Evolutionary conservation across 2,329 filamentous ascomycete genomes (phyloP), one percentile per base, ranked within the genome.

Genomic region (Fusarium miscanthi): DNA sequence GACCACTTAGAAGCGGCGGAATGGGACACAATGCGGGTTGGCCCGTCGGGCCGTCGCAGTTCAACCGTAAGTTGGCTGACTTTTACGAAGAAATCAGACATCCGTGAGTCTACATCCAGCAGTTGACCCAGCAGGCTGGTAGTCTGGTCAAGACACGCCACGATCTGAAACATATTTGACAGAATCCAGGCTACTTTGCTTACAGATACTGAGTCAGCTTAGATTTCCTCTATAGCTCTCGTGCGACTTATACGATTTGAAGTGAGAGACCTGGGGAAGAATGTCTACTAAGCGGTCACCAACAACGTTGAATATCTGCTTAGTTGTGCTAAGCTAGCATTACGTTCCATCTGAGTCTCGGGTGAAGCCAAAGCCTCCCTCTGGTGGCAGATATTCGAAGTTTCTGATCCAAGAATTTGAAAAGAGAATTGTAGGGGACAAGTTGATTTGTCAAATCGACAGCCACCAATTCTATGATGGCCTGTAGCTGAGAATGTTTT

Each of bases 261-360:
- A 9, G 10, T 37, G 35, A 13, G 17, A 37, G 17, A 3, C 12
- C 16, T 37, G 35, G 35, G 17, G 35, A 37, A 37, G 35, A 17
- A 16, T 14, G 35, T 37, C 46, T 49, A 14, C 8, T 8, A 33
- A 19, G 46, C 23, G 12, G 4, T 13, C 8, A 6, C 19, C 11
- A 16, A 25, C 31, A 37, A 4, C 5, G 31, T 6, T 1, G 8
- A 3, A 16, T 25, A 7, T 10, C 25, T 6, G 8, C 17, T 52
- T 17, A 21, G 8, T 21, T 37, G 5, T 17, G 27, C 17, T 10
- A 25, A 52, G 9, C n/a, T 3, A 35, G 19, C 6, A 27, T 38
- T 33, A 5, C 6, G 1, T 17, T 14, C 27, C 3, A 27, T 21
- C 27, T 3, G 1, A 8, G 5, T 19, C 14, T 25, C 16, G 3